Conservation (phyloP, 352 stramenopile genomes). For the Phytophthora melonis region DNA sequence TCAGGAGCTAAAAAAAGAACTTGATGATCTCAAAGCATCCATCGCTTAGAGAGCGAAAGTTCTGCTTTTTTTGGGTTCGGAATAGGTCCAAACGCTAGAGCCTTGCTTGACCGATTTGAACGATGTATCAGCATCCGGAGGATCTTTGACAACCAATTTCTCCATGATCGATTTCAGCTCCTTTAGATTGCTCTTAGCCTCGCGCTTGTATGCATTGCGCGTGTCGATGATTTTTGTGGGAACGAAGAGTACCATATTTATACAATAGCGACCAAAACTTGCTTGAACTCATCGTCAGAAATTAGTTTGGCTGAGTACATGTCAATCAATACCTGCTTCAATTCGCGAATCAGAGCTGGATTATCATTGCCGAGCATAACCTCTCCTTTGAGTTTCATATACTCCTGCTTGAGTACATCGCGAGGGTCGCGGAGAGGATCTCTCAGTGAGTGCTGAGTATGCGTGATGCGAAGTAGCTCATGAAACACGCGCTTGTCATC, state of each 20-base stretch:
- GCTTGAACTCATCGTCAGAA: neutral
- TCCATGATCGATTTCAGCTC: neutral
- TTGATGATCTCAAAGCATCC: accelerated
- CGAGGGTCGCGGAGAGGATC: neutral
- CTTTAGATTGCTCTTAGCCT: neutral
- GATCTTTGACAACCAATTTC: neutral
- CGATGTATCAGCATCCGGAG: neutral
- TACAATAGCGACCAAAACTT: conserved; percentile 1
- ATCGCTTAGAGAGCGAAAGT: neutral
- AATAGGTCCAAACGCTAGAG: neutral
- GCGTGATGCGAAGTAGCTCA: neutral
- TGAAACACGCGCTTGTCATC: neutral
- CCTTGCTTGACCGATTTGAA: neutral
- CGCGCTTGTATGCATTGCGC: neutral
- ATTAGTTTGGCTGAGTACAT: neutral
- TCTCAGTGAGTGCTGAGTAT: neutral
- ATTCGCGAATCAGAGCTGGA: neutral
- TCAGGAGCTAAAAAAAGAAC: neutral
- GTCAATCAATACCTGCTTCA: neutral
- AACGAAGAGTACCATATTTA: neutral
- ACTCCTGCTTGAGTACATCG: neutral
- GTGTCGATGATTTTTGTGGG: neutral
- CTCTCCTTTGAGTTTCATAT: neutral
- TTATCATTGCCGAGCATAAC: neutral
- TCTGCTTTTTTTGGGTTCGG: neutral